Base-by-base conservation (phyloP, 1,284 basidiomycete genomes). In the Mycena sp. region DNA sequence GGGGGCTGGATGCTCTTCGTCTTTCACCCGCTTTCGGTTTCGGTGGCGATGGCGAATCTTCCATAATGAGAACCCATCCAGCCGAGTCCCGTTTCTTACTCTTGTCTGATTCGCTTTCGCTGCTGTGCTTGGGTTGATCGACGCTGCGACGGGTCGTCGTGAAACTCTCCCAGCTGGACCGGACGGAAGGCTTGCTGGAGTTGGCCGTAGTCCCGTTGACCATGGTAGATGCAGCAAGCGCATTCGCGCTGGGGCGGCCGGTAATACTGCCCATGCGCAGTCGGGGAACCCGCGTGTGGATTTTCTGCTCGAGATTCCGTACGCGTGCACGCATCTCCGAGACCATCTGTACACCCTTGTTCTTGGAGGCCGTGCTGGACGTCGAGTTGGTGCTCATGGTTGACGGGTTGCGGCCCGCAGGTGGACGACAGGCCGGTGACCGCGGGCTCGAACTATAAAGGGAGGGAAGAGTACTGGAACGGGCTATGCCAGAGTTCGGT, bases 281-380 rank as follows among this genome's bases (percentile, higher is more conserved):
- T 58, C 91, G 84, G 21, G 92, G 92, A 55, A 94, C 92, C 46
- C 90, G 89, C 44, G 91, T 92, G 71, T 93, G 91, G 54, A 94
- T 91, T 77, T 91, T 92, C 77, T 92, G 91, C 71, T 94, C 91
- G 48, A 94, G 77, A 69, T 89, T 91, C 71, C 82, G 87, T 38
- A 94, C 91, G 55, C 90, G 85, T 51, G 90, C 91, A 56, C 92
- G 86, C 90, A 94, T 92, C 72, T 94, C 93, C 28, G 91, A 90
- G 2, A 94, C 91, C 93, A 94, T 94, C 71, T 94, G 92, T 11
- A 93, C 91, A 29, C 92, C 92, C 74, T 87, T 91, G 72, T 84
- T 92, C 78, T 83, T 90, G 10, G 90, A 84, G 11, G 84, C 74
- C 9, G 83, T 82, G 61, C 74, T 74, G 37, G 80, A 74, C 6